Percentiles rank a stretch among this genome's conserved stretches.
phyloP scores from a whole-genome alignment of 345 rosid species.

The Citrus reticulata region DNA sequence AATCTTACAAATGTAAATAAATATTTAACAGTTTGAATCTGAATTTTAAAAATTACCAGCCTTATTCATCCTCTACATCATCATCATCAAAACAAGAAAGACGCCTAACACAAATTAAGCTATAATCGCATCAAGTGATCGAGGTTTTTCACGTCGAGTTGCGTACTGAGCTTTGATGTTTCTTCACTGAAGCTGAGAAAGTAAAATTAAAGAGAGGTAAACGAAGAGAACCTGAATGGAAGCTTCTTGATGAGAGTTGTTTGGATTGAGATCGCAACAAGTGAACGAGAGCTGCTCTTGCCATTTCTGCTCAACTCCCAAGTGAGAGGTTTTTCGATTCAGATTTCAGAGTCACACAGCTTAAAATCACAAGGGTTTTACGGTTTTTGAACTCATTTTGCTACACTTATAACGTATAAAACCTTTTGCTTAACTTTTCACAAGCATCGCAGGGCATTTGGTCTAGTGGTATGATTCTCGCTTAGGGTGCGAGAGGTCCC shows the following conservation, averaged over 20 bases:
- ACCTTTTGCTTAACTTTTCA: fast-evolving
- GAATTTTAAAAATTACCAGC: neutral
- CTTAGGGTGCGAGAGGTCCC: conserved; percentile 97
- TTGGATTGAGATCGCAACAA: conserved; percentile 60
- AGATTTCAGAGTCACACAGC: too few species aligned
- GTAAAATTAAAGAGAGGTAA: neutral
- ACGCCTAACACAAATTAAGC: neutral
- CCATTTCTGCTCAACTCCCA: conserved; percentile 35
- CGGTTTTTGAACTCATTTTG: too few species aligned
- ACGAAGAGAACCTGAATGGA: conserved; percentile 44
- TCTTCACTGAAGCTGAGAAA: neutral
- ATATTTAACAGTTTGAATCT: neutral
- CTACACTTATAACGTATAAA: fast-evolving
- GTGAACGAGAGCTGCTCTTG: conserved; percentile 55
- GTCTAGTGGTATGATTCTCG: conserved; percentile 94
- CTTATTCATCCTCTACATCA: neutral
- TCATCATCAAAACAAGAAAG: neutral
- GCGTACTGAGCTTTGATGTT: neutral
- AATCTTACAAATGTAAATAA: neutral
- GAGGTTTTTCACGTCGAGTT: neutral
- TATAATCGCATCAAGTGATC: neutral
- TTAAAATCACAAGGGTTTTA: neutral
- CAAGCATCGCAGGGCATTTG: conserved; percentile 47
- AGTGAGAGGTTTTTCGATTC: neutral
- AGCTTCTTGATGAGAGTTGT: conserved; percentile 34